Evolutionary conservation across 1,284 basidiomycete genomes (phyloP).

Genomic region (Pseudozyma thailandica): DNA sequence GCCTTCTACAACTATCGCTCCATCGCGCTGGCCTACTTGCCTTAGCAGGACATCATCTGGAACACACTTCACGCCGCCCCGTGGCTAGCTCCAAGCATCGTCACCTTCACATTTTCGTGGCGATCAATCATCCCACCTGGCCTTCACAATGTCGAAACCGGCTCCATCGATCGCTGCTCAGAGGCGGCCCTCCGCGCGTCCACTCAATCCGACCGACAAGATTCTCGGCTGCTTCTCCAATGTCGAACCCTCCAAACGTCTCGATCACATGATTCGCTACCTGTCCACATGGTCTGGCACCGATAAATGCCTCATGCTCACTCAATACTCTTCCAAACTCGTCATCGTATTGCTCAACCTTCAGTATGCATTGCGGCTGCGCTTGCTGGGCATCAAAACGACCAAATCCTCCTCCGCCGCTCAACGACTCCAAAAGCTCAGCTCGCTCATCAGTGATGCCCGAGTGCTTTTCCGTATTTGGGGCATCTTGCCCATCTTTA

Average conservation of each 20-base stretch:
- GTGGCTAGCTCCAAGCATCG: too few species aligned
- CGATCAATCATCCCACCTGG: neutral
- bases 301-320: conserved; percentile 66
- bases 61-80: too few species aligned
- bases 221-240: conserved; percentile 60
- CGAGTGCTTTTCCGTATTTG: conserved; percentile 64
- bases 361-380: conserved; percentile 56
- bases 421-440: conserved; percentile 47
- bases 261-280: conserved; percentile 65
- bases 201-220: conserved; percentile 49
- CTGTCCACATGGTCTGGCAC: conserved; percentile 66
- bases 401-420: conserved; percentile 47
- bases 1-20: too few species aligned
- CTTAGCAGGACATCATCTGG: too few species aligned
- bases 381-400: conserved; percentile 46
- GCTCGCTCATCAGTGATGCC: conserved; percentile 59
- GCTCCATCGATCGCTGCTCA: conserved; percentile 12
- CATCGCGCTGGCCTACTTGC: too few species aligned
- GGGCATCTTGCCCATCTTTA: conserved; percentile 66
- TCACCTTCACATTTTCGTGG: too few species aligned
- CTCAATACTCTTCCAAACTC: conserved; percentile 63
- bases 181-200: conserved; percentile 20
- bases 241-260: conserved; percentile 51
- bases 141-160: conserved; percentile 37
- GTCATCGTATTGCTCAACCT: conserved; percentile 60